Conservation (phyloP, 2,329 filamentous ascomycete species). For the Herpotrichia juniperi region DNA sequence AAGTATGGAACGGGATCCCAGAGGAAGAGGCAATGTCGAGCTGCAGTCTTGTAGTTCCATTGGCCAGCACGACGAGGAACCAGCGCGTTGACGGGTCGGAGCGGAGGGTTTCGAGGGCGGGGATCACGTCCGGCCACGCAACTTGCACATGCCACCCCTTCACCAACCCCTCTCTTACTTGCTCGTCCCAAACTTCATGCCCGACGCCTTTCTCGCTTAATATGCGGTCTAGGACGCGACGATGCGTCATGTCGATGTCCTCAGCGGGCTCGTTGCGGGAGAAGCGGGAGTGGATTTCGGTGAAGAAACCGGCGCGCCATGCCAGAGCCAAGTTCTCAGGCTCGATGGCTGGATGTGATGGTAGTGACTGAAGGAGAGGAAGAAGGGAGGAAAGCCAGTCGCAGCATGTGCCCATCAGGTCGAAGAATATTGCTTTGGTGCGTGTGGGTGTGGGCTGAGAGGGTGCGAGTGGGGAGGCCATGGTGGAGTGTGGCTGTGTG, state of each 20-base stretch:
- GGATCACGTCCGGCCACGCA: slow-evolving; percentile 59
- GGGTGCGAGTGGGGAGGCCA: not conserved
- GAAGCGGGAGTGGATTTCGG: slow-evolving; percentile 50
- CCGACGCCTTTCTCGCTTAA: slow-evolving; percentile 32
- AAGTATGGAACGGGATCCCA: slow-evolving; percentile 56
- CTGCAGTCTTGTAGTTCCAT: slow-evolving; percentile 62
- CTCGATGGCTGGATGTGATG: slow-evolving; percentile 8
- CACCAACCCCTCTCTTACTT: slow-evolving; percentile 32
- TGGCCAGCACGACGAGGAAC: slow-evolving; percentile 58
- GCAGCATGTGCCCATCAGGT: slow-evolving; percentile 65
- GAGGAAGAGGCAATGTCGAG: slow-evolving; percentile 58
- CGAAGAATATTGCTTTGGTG: slow-evolving; percentile 57
- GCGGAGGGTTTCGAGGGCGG: slow-evolving; percentile 50
- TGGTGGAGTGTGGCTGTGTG: not conserved
- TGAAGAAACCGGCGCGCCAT: slow-evolving; percentile 60
- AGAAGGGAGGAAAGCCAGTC: slow-evolving; percentile 55
- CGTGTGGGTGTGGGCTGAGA: not conserved
- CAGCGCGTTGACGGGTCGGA: slow-evolving; percentile 36
- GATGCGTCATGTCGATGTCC: slow-evolving; percentile 60
- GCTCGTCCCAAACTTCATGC: slow-evolving; percentile 17
- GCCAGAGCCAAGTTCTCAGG: slow-evolving; percentile 51
- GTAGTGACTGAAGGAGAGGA: slow-evolving; percentile 6
- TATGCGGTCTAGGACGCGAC: slow-evolving; percentile 47
- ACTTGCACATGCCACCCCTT: slow-evolving; percentile 56
- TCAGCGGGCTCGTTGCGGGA: slow-evolving; percentile 46